phyloP scores from a whole-genome alignment of 306 rosid genomes.

The Trifolium repens region DNA sequence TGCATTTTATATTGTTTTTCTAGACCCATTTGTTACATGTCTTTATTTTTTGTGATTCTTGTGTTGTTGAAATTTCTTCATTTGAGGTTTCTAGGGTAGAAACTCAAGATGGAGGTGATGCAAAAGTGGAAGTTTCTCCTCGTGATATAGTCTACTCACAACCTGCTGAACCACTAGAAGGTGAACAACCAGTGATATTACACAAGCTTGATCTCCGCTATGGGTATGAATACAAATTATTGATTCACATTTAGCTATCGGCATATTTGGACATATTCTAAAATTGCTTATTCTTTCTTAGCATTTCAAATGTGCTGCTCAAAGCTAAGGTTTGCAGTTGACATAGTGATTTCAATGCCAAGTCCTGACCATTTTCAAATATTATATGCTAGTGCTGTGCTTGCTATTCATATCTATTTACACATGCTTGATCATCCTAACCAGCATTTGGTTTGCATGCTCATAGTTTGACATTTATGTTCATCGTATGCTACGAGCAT shows the following conservation, averaged over 20 bases:
- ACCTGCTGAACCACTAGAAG: constrained; percentile 78
- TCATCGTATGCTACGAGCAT: constrained; percentile 28
- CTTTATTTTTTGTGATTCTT: constrained; percentile 32
- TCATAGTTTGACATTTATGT: constrained; percentile 27
- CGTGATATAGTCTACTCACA: constrained; percentile 90
- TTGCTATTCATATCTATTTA: constrained; percentile 16
- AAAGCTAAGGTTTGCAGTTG: constrained; percentile 16
- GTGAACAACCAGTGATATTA: constrained; percentile 66
- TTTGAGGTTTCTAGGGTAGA: constrained; percentile 77
- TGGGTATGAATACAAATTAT: constrained; percentile 63
- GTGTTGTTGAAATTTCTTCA: constrained; percentile 31
- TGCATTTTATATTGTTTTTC: constrained; percentile 34
- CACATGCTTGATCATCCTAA: constrained; percentile 23
- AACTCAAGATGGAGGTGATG: constrained; percentile 98
- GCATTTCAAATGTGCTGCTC: constrained; percentile 19
- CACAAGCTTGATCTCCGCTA: constrained; percentile 97
- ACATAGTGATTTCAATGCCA: constrained; percentile 8
- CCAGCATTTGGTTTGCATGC: constrained; percentile 25
- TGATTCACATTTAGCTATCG: constrained; percentile 31
- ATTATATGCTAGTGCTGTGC: constrained; percentile 10
- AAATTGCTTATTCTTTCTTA: background rate
- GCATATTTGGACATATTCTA: constrained; percentile 21
- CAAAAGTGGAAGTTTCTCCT: constrained; percentile 91
- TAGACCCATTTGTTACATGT: constrained; percentile 21
- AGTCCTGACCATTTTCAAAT: constrained; percentile 29